These are phyloP conservation scores for Podospora conica DNA, from an alignment of 495 filamentous ascomycete species.

Conservation along the genomic window DNA sequence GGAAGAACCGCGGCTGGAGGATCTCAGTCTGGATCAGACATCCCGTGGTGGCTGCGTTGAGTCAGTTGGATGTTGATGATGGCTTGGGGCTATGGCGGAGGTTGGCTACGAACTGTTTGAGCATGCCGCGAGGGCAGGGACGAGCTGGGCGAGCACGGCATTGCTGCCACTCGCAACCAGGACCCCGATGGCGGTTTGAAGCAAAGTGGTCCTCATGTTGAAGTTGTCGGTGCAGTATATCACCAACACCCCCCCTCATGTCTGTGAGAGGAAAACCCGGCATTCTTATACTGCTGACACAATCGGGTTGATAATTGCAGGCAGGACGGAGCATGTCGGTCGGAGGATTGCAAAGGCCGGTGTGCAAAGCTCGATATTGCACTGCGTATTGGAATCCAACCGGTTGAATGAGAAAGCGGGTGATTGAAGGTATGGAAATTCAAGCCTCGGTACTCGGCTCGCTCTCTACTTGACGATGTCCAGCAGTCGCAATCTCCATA, in stretches of 20 bases:
- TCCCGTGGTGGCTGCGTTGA: neutral
- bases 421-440: neutral
- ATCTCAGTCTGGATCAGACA: neutral
- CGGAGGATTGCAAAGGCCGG: neutral
- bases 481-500: constrained; percentile 69
- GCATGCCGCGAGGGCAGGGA: neutral
- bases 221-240: neutral
- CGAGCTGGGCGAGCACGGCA: neutral
- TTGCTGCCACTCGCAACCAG: neutral
- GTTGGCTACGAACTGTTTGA: neutral
- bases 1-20: constrained; percentile 20
- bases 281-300: constrained; percentile 1
- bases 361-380: neutral
- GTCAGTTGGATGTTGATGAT: neutral
- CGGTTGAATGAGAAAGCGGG: constrained; percentile 2
- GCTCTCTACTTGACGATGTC: constrained; percentile 45
- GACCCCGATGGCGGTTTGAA: neutral
- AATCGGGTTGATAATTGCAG: neutral
- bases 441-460: constrained; percentile 3
- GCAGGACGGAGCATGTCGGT: neutral
- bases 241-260: neutral
- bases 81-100: neutral
- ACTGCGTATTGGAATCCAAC: neutral
- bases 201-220: constrained; percentile 4
- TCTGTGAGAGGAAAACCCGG: neutral